Evolutionary conservation across 768 basidiomycete genomes (phyloP).

Genomic region (Calocybe gangraenosa): DNA sequence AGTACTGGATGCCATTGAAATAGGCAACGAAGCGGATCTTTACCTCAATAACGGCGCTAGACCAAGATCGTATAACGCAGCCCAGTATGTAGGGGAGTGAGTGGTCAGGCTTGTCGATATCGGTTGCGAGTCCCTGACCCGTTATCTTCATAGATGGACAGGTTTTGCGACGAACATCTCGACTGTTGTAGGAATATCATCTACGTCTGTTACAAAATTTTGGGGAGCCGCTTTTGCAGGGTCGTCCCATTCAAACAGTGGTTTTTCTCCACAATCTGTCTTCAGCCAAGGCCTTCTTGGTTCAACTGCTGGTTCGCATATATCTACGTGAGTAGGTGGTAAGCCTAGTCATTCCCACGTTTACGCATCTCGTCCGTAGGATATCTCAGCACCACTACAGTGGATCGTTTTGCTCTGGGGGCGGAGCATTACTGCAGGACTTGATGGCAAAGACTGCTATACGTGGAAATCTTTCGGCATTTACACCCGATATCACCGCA

Average conservation of each 20-base stretch:
- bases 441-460: slow-evolving; percentile 61
- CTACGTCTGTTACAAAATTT: slow-evolving; percentile 37
- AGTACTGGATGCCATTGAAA: slow-evolving; percentile 52
- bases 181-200: slow-evolving; percentile 30
- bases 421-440: slow-evolving; percentile 49
- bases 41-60: slow-evolving; percentile 44
- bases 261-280: slow-evolving; percentile 60
- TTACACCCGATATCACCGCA: slow-evolving; percentile 49
- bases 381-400: slow-evolving; percentile 57
- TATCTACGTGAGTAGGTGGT: slow-evolving; percentile 41
- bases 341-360: too few relatives aligned
- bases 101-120: slow-evolving; percentile 13
- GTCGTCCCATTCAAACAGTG: slow-evolving; percentile 38
- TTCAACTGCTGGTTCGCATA: slow-evolving; percentile 42
- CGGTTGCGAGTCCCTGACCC: too few relatives aligned
- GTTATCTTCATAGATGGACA: slow-evolving; percentile 45
- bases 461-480: slow-evolving; percentile 52
- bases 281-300: slow-evolving; percentile 48
- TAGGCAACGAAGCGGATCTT: slow-evolving; percentile 61
- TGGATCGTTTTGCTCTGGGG: slow-evolving; percentile 60
- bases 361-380: slow-evolving; percentile 25
- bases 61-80: slow-evolving; percentile 31
- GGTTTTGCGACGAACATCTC: slow-evolving; percentile 47
- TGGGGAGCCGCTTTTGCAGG: slow-evolving; percentile 47
- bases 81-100: slow-evolving; percentile 48